Base-by-base conservation (phyloP, 108 stramenopile species). In the Nitzschia sp. region DNA sequence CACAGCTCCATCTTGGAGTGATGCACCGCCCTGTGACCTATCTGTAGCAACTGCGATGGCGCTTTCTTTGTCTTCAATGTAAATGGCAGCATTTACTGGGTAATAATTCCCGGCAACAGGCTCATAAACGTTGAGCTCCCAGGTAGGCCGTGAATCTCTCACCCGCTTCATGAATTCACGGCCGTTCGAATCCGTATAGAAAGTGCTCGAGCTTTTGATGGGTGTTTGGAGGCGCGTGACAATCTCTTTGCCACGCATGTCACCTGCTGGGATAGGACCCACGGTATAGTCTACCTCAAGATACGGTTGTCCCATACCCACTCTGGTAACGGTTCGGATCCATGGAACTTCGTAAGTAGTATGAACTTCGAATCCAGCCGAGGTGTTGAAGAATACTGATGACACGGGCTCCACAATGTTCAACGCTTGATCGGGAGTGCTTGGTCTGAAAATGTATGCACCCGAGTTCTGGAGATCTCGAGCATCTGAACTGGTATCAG, bases 141-240 rank as follows among this genome's bases (percentile, higher is more conserved):
- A 90, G 14, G 88, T 75, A 10, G 86, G 75, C 10, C 89, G 82
- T 51, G 81, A 72, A 46, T 86, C 86, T 10, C 87, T 80, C 53
- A 67, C 63, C 12, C 98, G 90, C 53, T 82, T 43, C 64, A 89
- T 55, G 71, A 97, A 95, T 68, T 97, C 96, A 51, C 96, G 78
- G 8, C 96, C 97, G 80, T 99, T 99, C 19, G 96, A 95, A 68
- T 99, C 98, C 3, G 96, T 97, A 79, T 83, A 95, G 69, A 95
- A 96, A 2, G 54, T 71, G 17, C 76, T 88, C n/a, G 65, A 58
- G 52, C 75, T 90, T 25, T 71, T 61, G 34, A 97, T 72, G 40
- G 63, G 70, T 1, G 86, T 78, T n/a, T 66, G 40, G 70, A 80
- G 92, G 9, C 90, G 87, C 0, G 86, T 75, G 29, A 98, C 81